A percentile compares a stretch with the other conserved stretches of the same genome.
These are phyloP conservation scores for Litchi chinensis DNA, from an alignment of 345 rosid species.

Conservation along the genomic window DNA sequence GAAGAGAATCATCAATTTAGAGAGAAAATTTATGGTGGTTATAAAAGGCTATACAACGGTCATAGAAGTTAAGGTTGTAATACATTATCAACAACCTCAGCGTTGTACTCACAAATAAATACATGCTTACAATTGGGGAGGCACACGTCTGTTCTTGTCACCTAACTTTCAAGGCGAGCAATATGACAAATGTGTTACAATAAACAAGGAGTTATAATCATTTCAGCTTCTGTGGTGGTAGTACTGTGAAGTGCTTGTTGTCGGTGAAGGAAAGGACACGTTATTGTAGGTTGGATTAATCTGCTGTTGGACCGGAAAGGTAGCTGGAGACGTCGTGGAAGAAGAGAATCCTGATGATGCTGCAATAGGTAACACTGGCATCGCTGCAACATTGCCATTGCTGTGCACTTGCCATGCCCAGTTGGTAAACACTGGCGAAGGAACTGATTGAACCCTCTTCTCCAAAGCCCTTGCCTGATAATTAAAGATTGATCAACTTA, in stretches of 20 bases:
- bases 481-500: neutral
- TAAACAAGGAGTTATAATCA: neutral
- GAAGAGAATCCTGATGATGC: conserved; percentile 99
- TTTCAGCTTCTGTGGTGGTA: neutral
- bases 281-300: conserved; percentile 22
- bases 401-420: conserved; percentile 40
- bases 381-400: conserved; percentile 28
- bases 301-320: conserved; percentile 19
- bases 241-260: conserved; percentile 1
- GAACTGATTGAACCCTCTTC: conserved; percentile 41
- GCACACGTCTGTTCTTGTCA: no score
- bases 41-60: no score
- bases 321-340: conserved; percentile 47
- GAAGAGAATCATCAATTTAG: neutral
- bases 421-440: conserved; percentile 27
- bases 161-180: no score
- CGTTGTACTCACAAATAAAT: no score
- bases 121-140: no score
- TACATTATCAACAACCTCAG: no score
- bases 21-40: neutral
- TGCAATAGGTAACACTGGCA: conserved; percentile 62
- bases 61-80: no score
- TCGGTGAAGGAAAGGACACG: neutral
- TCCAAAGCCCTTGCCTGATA: conserved; percentile 46
- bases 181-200: no score